These are phyloP conservation scores for Colletotrichum viniferum DNA, from an alignment of 2,329 filamentous ascomycete genomes.

Conservation along the genomic window DNA sequence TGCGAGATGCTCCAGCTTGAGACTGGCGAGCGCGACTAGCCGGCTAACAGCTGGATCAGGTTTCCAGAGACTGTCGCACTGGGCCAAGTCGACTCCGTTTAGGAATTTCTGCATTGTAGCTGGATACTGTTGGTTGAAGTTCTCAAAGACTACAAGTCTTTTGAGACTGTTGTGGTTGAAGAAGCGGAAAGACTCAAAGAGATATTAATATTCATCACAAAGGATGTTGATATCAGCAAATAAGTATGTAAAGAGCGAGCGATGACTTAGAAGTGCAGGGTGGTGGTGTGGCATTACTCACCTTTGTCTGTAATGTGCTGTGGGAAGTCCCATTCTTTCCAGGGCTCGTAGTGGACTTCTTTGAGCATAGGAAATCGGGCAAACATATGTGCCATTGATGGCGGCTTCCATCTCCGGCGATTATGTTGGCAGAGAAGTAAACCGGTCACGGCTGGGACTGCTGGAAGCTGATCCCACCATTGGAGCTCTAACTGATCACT, in stretches of 20 bases:
- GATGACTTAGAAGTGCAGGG: neutral
- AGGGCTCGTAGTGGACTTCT: constrained; percentile 36
- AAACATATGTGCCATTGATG: constrained; percentile 31
- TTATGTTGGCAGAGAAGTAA: constrained; percentile 36
- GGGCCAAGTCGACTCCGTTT: neutral
- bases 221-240: neutral
- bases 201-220: neutral
- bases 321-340: constrained; percentile 30
- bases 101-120: constrained; percentile 20
- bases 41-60: constrained; percentile 23
- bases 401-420: constrained; percentile 31
- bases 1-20: constrained; percentile 28
- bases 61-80: constrained; percentile 20
- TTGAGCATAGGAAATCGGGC: constrained; percentile 31
- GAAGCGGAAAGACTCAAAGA: neutral
- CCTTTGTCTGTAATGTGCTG: constrained; percentile 21
- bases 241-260: neutral
- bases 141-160: constrained; percentile 33
- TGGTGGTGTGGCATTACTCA: constrained; percentile 17
- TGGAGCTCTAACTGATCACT: constrained; percentile 23
- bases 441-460: constrained; percentile 30
- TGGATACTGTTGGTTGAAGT: constrained; percentile 35
- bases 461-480: constrained; percentile 30
- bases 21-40: constrained; percentile 24
- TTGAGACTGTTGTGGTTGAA: constrained; percentile 20